These are phyloP conservation scores for Sporothrix brasiliensis DNA, from an alignment of 2,329 filamentous ascomycete species.

Conservation along the genomic window DNA sequence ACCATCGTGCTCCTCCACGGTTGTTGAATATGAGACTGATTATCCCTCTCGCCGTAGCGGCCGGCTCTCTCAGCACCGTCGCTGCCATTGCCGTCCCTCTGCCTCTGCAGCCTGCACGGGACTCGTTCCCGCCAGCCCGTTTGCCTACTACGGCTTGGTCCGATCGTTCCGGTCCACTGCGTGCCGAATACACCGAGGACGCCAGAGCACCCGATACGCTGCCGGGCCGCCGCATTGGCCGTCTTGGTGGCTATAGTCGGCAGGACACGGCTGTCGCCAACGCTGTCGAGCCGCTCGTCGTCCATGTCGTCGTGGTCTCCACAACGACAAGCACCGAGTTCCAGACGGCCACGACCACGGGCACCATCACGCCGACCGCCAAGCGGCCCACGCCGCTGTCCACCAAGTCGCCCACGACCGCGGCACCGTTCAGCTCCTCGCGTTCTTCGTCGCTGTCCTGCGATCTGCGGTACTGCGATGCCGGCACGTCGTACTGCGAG, in stretches of 20 bases:
- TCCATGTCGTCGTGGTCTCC: neutral
- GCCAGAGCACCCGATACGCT: neutral
- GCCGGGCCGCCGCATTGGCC: neutral
- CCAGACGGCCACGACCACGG: slow-evolving; percentile 15
- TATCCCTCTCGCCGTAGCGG: neutral
- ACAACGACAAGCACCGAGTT: slow-evolving; percentile 9
- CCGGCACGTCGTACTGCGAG: slow-evolving; percentile 35
- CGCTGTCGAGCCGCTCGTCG: neutral
- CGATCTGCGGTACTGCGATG: slow-evolving; percentile 34
- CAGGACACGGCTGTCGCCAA: neutral
- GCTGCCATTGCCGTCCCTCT: slow-evolving; percentile 11
- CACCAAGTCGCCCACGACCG: neutral
- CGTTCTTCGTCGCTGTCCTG: slow-evolving; percentile 26
- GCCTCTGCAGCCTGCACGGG: neutral
- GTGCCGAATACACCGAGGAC: neutral
- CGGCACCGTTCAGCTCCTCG: neutral
- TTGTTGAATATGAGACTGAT: neutral
- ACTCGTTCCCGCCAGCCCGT: neutral
- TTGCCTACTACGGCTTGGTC: neutral
- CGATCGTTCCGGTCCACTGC: neutral
- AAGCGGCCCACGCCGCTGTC: neutral
- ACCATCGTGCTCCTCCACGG: neutral
- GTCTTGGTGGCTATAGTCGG: neutral
- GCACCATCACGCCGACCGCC: neutral
- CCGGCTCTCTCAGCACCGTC: neutral